A percentile compares a stretch with the other conserved stretches of the same genome.
These are phyloP conservation scores for Gaertneriomyces sp. DNA, from an alignment of 192 early-diverging fungal genomes.

Conservation along the genomic window DNA sequence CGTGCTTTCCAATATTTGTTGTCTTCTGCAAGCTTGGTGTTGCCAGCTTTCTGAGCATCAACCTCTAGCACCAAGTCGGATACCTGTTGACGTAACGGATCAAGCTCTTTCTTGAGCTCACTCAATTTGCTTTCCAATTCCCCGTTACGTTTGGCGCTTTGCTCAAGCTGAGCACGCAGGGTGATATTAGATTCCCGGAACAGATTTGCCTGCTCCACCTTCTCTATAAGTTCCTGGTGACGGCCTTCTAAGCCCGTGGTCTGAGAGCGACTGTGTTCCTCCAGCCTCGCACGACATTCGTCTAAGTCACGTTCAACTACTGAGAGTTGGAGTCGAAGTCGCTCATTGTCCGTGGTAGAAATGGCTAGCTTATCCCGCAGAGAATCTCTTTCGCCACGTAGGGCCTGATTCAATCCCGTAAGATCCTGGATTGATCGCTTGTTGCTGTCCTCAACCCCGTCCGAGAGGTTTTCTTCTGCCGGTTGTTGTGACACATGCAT, in stretches of 20 bases:
- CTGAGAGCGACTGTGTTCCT: constrained; percentile 44
- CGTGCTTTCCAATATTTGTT: constrained; percentile 71
- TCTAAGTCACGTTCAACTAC: constrained; percentile 66
- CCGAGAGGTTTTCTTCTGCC: background rate
- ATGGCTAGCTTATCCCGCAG: constrained; percentile 63
- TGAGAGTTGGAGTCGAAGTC: constrained; percentile 60
- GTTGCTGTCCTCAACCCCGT: background rate
- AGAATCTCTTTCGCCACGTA: constrained; percentile 74
- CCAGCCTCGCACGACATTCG: constrained; percentile 58
- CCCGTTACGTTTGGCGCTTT: constrained; percentile 29
- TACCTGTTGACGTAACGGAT: constrained; percentile 56
- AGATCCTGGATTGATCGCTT: constrained; percentile 14
- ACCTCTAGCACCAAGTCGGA: constrained; percentile 58
- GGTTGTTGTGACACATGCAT: constrained; percentile 26
- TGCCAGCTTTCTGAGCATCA: constrained; percentile 51
- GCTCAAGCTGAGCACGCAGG: constrained; percentile 59
- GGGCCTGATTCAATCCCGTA: constrained; percentile 60
- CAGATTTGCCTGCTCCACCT: constrained; percentile 62
- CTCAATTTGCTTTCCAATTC: constrained; percentile 41
- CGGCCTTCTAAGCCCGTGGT: constrained; percentile 51
- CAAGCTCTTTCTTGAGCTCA: constrained; percentile 43
- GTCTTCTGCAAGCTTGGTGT: constrained; percentile 54
- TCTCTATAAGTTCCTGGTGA: constrained; percentile 61
- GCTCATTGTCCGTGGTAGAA: constrained; percentile 61
- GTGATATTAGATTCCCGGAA: constrained; percentile 77